Conservation (phyloP, 2,329 filamentous ascomycete species). For the Plenodomus tracheiphilus region DNA sequence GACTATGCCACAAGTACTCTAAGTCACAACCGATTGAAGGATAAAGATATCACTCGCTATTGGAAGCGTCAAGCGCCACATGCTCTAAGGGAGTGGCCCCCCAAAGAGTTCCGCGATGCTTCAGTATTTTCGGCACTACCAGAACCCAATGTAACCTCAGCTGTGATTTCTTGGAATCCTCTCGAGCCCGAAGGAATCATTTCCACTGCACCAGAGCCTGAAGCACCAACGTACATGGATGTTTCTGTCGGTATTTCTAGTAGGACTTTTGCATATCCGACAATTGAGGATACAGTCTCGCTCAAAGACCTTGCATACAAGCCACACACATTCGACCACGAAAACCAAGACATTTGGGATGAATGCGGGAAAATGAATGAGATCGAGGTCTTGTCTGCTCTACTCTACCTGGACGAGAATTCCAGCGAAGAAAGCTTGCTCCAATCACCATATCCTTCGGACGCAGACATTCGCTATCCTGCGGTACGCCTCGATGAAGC, state of each 20-base stretch:
- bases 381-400: conserved; percentile 35
- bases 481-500: conserved; percentile 38
- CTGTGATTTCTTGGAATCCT: conserved; percentile 33
- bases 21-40: conserved; percentile 29
- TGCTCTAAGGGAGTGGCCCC: background rate
- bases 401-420: conserved; percentile 38
- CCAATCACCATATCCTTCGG: conserved; percentile 26
- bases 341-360: conserved; percentile 13
- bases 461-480: conserved; percentile 33
- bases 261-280: background rate
- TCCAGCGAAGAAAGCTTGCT: conserved; percentile 25
- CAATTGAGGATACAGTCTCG: background rate
- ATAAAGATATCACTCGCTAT: conserved; percentile 32
- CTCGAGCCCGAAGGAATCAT: conserved; percentile 8
- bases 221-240: conserved; percentile 28
- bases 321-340: background rate
- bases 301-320: conserved; percentile 8
- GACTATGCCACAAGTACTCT: conserved; percentile 30
- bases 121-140: conserved; percentile 22
- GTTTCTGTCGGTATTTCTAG: conserved; percentile 7
- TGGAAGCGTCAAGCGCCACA: conserved; percentile 21
- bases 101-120: background rate
- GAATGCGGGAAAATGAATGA: conserved; percentile 26
- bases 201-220: conserved; percentile 16
- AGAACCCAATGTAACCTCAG: conserved; percentile 10